Conservation (phyloP, 805 yeast genomes). For the Yarrowia yakushimensis region DNA sequence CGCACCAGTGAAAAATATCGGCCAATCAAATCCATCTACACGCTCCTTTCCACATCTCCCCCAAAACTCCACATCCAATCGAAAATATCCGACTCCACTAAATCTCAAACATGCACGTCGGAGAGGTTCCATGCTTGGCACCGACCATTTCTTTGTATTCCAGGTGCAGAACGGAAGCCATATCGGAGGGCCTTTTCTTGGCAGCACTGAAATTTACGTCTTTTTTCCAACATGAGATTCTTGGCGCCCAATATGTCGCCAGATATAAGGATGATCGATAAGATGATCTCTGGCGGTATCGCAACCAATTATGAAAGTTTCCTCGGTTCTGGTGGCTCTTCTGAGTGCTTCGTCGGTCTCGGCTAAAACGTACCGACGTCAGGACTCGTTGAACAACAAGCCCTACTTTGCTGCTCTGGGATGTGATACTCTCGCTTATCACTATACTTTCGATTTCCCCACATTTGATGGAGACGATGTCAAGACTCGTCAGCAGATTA, state of each 20-base stretch:
- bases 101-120: not conserved
- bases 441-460: not conserved
- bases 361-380: constrained; percentile 10
- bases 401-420: not conserved
- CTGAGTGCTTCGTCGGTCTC: not conserved
- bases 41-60: too few species aligned
- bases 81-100: not conserved
- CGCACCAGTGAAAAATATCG: too few species aligned
- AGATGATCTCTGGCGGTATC: not conserved
- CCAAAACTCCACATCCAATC: too few species aligned
- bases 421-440: constrained; percentile 1
- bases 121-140: constrained; percentile 16
- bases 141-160: not conserved
- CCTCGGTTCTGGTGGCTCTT: not conserved
- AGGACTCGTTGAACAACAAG: constrained; percentile 12
- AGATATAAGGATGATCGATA: not conserved
- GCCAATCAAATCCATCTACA: too few species aligned
- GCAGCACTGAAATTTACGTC: not conserved
- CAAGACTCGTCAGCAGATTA: not conserved
- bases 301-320: not conserved
- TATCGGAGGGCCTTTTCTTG: not conserved
- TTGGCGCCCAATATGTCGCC: not conserved
- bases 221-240: too few species aligned
- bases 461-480: not conserved
- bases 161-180: not conserved